A percentile compares a stretch with the other conserved stretches of the same genome.
Evolutionary conservation across 257 asterid species (phyloP).

Genomic region (Galeopsis tetrahit): DNA sequence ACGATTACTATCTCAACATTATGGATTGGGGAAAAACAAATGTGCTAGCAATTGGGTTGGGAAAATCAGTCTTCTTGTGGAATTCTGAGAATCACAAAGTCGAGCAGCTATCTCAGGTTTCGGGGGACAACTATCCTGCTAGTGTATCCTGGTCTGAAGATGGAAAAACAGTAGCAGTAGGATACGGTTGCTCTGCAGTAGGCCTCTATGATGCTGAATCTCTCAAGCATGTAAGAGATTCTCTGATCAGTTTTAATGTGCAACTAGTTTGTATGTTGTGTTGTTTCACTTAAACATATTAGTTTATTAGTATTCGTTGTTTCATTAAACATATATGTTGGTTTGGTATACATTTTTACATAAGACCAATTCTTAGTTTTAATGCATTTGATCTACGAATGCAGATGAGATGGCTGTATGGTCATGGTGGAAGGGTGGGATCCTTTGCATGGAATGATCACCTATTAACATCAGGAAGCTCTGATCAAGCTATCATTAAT

Average conservation of each 20-base stretch:
- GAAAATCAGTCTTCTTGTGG: slow-evolving; percentile 52
- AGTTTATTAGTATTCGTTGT: too few relatives aligned
- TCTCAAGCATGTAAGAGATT: slow-evolving; percentile 54
- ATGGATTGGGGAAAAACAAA: slow-evolving; percentile 83
- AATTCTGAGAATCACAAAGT: slow-evolving; percentile 39
- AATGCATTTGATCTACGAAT: not conserved
- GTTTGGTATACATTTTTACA: too few relatives aligned
- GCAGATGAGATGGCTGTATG: slow-evolving; percentile 60
- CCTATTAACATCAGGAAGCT: slow-evolving; percentile 69
- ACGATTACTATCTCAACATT: slow-evolving; percentile 64
- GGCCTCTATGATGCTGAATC: slow-evolving; percentile 68
- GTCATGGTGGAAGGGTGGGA: slow-evolving; percentile 61
- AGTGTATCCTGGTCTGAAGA: slow-evolving; percentile 81
- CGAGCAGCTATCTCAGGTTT: slow-evolving; percentile 37
- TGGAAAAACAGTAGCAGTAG: slow-evolving; percentile 55
- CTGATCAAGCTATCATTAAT: slow-evolving; percentile 57
- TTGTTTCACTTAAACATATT: too few relatives aligned
- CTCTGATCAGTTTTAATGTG: not conserved
- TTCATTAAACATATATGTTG: too few relatives aligned
- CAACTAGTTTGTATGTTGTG: too few relatives aligned
- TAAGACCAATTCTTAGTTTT: too few relatives aligned
- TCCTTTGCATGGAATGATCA: slow-evolving; percentile 68
- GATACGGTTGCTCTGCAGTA: slow-evolving; percentile 48
- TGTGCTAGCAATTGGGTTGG: slow-evolving; percentile 66
- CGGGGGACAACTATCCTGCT: slow-evolving; percentile 47